Base-by-base conservation (phyloP, 1,139 yeast genomes). In the Blastobotrys malaysiensis region DNA sequence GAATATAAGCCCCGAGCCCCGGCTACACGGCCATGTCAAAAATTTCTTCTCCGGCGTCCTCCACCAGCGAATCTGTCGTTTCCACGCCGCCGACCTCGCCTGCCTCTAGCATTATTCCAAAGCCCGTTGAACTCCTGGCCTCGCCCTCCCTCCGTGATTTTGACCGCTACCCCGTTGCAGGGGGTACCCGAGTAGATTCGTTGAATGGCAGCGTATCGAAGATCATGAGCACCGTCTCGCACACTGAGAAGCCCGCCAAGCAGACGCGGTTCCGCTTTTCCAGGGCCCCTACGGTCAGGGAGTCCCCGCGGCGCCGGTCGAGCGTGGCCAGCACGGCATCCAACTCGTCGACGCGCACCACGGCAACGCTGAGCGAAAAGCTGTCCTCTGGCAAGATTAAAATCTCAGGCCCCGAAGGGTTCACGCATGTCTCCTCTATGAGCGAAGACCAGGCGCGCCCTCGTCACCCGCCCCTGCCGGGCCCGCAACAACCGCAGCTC, bases 401-500 rank as follows among this genome's bases (percentile, higher is more conserved):
- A 22, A 55, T 55, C 19, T 53, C 56, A 9, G 43, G 51, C n/a
- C 58, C 58, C 3, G 56, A 55, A 21, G 58, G 58, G 14, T 55
- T 55, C 51, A 51, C 49, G 19, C 58, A 55, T 46, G 53, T 55
- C 9, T 52, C 58, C 6, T 49, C 52, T 20, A 43, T 20, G 43
- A 39, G 49, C 16, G 27, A 27, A 18, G 45, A 26, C 13, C 50
- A 43, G 24, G 45, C 11, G 5, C 46, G 21, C 3, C 18, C 45
- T 21, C 27, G 46, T n/a, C n/a, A n/a, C n/a, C n/a, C n/a, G n/a
- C n/a, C n/a, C n/a, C n/a, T n/a, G n/a, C n/a, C n/a, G n/a, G n/a
- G n/a, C n/a, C n/a, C n/a, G 24, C 45, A 18, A 20, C 39, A 27
- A 13, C 52, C 20, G 22, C 49, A 26, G n/a, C 44, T 11, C 39